Evolutionary conservation across 768 basidiomycete genomes (phyloP).

Genomic region (Tulasnella sp.): DNA sequence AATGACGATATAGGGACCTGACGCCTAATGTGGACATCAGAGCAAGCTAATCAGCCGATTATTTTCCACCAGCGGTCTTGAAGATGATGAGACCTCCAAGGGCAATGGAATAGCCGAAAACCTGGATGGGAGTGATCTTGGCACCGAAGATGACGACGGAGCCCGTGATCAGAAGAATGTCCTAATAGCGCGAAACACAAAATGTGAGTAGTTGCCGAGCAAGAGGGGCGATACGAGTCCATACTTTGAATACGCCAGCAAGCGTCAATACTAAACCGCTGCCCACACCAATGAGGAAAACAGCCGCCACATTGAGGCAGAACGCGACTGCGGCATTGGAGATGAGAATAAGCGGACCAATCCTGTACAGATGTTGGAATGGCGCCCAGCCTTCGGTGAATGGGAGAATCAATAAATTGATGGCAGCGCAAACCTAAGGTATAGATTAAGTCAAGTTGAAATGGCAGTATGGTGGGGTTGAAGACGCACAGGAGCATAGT

Average conservation of each 20-base stretch:
- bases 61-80: conserved; percentile 58
- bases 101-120: conserved; percentile 84
- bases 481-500: conserved; percentile 63
- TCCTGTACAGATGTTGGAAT: conserved; percentile 50
- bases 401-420: conserved; percentile 76
- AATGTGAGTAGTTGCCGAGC: not conserved
- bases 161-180: conserved; percentile 86
- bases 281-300: conserved; percentile 82
- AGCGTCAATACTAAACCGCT: conserved; percentile 83
- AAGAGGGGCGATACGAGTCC: conserved; percentile 15
- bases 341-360: conserved; percentile 60
- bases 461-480: conserved; percentile 3
- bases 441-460: not conserved
- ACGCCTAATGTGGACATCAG: too few species aligned
- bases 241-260: conserved; percentile 84
- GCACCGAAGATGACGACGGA: conserved; percentile 78
- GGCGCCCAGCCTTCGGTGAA: conserved; percentile 88
- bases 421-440: conserved; percentile 57
- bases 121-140: conserved; percentile 68
- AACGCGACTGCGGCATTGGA: conserved; percentile 83
- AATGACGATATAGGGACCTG: too few species aligned
- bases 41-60: conserved; percentile 9
- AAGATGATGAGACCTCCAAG: conserved; percentile 72
- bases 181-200: conserved; percentile 37
- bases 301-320: conserved; percentile 81